A percentile compares a stretch with the other conserved stretches of the same genome.
Evolutionary conservation across 2,329 filamentous ascomycete species (phyloP).

Genomic region (Amesomyces nigricolor): DNA sequence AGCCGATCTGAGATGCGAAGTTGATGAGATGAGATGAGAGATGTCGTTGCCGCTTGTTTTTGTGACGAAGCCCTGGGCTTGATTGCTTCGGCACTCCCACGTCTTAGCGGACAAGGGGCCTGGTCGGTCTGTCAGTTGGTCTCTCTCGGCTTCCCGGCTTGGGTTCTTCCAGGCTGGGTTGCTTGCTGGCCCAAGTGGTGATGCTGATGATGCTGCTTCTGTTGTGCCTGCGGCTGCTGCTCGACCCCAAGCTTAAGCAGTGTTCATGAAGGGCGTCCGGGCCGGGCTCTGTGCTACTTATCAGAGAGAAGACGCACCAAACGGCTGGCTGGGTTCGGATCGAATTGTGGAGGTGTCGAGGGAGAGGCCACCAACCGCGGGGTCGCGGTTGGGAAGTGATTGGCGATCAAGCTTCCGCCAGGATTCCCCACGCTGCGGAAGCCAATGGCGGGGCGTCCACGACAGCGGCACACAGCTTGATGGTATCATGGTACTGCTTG

Average conservation of each 20-base stretch:
- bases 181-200: not conserved
- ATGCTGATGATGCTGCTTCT: too few relatives aligned
- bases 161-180: not conserved
- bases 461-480: not conserved
- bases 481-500: not conserved
- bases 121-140: too few relatives aligned
- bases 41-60: conserved; percentile 2
- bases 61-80: not conserved
- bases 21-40: conserved; percentile 10
- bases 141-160: not conserved
- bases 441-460: conserved; percentile 20
- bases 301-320: conserved; percentile 15
- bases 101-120: too few relatives aligned
- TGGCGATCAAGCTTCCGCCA: conserved; percentile 22
- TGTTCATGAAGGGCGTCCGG: too few relatives aligned
- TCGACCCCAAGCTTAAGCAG: not conserved
- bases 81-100: not conserved
- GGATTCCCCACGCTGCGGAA: conserved; percentile 25
- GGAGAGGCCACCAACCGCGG: conserved; percentile 24
- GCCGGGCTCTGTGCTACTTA: conserved; percentile 14
- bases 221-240: too few relatives aligned
- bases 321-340: conserved; percentile 11
- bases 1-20: conserved; percentile 17
- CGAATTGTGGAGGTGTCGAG: conserved; percentile 4
- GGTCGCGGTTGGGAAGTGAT: conserved; percentile 21